phyloP scores from a whole-genome alignment of 441 rosid species.

The Erodium moschatum region DNA sequence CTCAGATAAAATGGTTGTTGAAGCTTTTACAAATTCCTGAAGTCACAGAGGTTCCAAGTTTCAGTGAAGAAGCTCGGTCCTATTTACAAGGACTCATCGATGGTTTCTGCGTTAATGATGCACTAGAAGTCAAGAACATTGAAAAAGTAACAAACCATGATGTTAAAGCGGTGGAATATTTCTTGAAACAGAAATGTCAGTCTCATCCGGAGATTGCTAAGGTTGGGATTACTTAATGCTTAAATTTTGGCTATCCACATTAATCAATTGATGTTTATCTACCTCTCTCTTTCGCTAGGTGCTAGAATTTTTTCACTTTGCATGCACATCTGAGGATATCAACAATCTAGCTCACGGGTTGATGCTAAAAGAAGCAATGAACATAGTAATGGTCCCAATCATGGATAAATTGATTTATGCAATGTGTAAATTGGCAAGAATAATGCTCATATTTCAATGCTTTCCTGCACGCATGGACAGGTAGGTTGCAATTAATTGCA shows the following conservation, averaged over 20 bases:
- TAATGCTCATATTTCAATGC: constrained; percentile 69
- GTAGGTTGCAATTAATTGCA: constrained; percentile 27
- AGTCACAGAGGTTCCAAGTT: constrained; percentile 64
- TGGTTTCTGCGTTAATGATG: constrained; percentile 62
- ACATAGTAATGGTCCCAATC: constrained; percentile 49
- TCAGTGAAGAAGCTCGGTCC: constrained; percentile 51
- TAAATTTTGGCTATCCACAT: neutral
- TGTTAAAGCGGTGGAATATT: constrained; percentile 91
- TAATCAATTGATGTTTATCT: neutral
- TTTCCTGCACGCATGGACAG: constrained; percentile 98
- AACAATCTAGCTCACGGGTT: constrained; percentile 85
- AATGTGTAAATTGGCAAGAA: constrained; percentile 52
- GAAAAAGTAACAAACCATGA: constrained; percentile 90
- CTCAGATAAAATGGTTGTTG: constrained; percentile 77
- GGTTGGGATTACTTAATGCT: constrained; percentile 31
- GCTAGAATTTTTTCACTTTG: constrained; percentile 89
- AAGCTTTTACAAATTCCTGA: constrained; percentile 74
- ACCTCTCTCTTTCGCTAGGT: constrained; percentile 36
- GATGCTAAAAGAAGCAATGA: constrained; percentile 72
- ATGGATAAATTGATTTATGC: constrained; percentile 68
- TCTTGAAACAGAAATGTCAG: constrained; percentile 79
- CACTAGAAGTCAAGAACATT: constrained; percentile 66
- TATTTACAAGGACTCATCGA: constrained; percentile 60
- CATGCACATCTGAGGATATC: constrained; percentile 94
- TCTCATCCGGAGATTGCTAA: constrained; percentile 70